Base-by-base conservation (phyloP, 805 yeast genomes). In the Yarrowia keelungensis region DNA sequence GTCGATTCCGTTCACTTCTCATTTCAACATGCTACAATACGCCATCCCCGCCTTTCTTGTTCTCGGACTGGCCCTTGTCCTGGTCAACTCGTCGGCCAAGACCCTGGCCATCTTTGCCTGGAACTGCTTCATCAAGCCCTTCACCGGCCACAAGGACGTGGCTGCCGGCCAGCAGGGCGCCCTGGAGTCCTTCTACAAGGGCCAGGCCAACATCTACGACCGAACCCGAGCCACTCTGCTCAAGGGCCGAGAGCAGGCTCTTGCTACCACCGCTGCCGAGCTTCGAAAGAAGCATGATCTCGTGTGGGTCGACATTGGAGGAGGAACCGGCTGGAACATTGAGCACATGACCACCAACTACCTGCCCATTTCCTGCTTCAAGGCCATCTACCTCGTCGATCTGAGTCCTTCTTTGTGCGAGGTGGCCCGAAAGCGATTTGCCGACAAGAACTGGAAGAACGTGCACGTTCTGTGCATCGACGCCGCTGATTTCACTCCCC, bases 281-380 rank as follows among this genome's bases (percentile, higher is more conserved):
- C 77, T 88, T 45, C 75, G 75, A 43, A 80, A 79, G 66, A 77
- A 76, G 36, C 68, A 70, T 12, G 71, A 73, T 56, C 71, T 75
- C 22, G 74, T 75, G 38, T 75, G 78, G 78, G 72, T 75, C 42
- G 78, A 75, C 54, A 84, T 91, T 74, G 97, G 96, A 64, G 96
- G 96, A 41, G 97, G 97, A 32, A 90, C 97, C 7, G 97, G 96
- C 59, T 82, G 87, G 77, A 90, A 90, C 78, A 88, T 90, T 73
- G 95, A 90, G 77, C 82, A 84, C 73, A 90, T 90, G 96, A 81
- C 88, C 75, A 47, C 67, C 67, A 75, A 80, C 51, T 79, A 86
- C 56, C 78, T 84, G 62, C 82, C 86, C 14, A 76, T 87, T 51
- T 72, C 79, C 38, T 75, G 77, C 2, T 91, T 90, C 77, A 83